Evolutionary conservation across 1,284 basidiomycete genomes (phyloP), one percentile per base, ranked within the genome.

Genomic region (Coniophora puteana): DNA sequence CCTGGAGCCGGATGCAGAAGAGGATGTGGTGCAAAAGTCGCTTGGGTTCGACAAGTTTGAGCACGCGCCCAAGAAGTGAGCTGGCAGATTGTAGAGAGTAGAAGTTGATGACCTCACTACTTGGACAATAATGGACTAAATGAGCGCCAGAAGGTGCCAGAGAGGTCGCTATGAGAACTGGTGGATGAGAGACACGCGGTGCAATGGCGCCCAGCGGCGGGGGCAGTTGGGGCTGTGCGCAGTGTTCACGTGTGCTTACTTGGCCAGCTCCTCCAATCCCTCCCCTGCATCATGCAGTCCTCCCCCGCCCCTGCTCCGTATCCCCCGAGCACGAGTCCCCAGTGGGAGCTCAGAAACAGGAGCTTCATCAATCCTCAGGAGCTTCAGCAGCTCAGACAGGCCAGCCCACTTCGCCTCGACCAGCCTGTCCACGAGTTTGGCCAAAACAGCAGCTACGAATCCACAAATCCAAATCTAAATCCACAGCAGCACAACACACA

Each of bases 1-100:
- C 44, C 70, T 91, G 8, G 90, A 92, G 46, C 90, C 90, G 5
- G 91, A 93, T 56, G 92, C 91, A 2, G 68, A 78, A 2, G 83
- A 89, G n/a, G 78, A 82, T 16, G 78, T 77, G 5, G 76, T 93
- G 6, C 80, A 90, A 51, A 76, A 74, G 31, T 89, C 89, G 2
- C 70, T 88, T 33, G 90, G 90, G 3, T 93, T 85, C 47, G 75
- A 68, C n/a, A 58, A 56, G 2, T 86, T 82, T 45, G 78, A 83
- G 57, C 71, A 71, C 46, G 66, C 66, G 5, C 65, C 72, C 6
- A 23, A 18, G 50, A 52, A 39, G 40, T 28, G 27, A 41, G 43
- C 12, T n/a, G n/a, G n/a, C n/a, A n/a, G n/a, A n/a, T n/a, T n/a
- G n/a, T n/a, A n/a, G n/a, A n/a, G n/a, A n/a, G n/a, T n/a, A n/a